Evolutionary conservation across 208 protist species (phyloP), one percentile per base, ranked within the genome.

Genomic region (Leishmania arabica): DNA sequence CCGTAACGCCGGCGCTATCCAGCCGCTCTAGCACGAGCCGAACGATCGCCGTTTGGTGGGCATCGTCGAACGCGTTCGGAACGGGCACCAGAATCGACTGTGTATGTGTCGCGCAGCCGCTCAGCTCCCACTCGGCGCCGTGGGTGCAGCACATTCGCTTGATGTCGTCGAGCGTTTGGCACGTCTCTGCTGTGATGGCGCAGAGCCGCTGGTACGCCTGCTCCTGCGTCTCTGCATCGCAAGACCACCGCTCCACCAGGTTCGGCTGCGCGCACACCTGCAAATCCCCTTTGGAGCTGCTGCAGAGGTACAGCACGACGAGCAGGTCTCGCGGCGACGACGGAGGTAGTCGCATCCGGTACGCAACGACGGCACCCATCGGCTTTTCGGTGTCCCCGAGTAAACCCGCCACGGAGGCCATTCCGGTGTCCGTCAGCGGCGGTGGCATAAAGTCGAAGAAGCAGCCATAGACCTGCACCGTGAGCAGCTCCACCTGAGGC

Each of bases 401-500:
- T 27, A 86, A 72, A 9, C 86, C 90, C 47, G 89, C 81, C n/a
- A 89, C 89, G 24, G 87, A 88, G 66, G 91, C 88, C 75, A 90
- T 88, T 51, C 81, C 89, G 58, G 69, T 76, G 42, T 68, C 51
- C 42, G 75, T 85, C 49, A 81, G 56, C 58, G 60, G 82, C 9
- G 87, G 89, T 9, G 89, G 91, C 56, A 84, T 45, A 40, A 89
- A 92, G 72, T 94, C 91, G 60, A 88, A 92, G 70, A 92, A 92
- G 80, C 89, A 88, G 42, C 83, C 73, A 60, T 86, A 87, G 5
- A 89, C 72, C 66, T 85, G 75, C 45, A 81, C 82, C 2, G 76
- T 49, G 40, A 90, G 66, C 40, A 90, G 75, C 73, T 88, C 77
- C 73, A 94, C n/a, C 60, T 69, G 66, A 53, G 79, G 73, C 54